Conservation (phyloP, 2,329 filamentous ascomycete genomes). For the Chrysoporthe austroafricana region DNA sequence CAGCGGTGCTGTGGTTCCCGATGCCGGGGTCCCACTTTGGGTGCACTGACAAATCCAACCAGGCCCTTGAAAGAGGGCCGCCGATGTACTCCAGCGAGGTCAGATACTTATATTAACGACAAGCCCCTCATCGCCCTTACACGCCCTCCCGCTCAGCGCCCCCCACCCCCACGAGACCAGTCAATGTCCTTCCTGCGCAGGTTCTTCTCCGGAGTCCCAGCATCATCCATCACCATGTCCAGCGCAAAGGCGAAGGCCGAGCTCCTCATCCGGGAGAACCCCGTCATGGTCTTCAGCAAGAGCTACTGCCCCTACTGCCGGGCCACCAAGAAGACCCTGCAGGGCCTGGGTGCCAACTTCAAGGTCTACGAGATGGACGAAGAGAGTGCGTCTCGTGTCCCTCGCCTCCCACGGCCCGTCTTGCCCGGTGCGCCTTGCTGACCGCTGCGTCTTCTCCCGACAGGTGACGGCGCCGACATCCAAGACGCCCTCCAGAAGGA, state of each 20-base stretch:
- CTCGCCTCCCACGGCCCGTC: neutral
- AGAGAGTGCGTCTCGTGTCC: slow-evolving; percentile 62
- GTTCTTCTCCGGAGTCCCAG: slow-evolving; percentile 63
- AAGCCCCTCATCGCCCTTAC: no score
- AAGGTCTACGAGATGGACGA: slow-evolving; percentile 82
- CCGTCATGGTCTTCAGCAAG: slow-evolving; percentile 95
- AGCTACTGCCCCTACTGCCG: slow-evolving; percentile 94
- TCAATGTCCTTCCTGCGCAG: slow-evolving; percentile 70
- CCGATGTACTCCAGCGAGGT: neutral
- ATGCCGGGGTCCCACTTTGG: no score
- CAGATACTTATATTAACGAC: neutral
- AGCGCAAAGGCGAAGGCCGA: slow-evolving; percentile 83
- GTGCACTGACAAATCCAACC: slow-evolving; percentile 2
- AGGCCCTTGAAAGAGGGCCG: neutral
- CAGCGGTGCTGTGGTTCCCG: no score
- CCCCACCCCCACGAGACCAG: slow-evolving; percentile 31
- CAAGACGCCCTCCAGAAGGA: slow-evolving; percentile 77
- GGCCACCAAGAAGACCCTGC: slow-evolving; percentile 75
- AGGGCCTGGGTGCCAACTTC: slow-evolving; percentile 71
- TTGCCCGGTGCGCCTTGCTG: no score
- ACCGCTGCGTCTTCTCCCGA: neutral
- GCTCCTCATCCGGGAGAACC: slow-evolving; percentile 84
- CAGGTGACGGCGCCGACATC: slow-evolving; percentile 81
- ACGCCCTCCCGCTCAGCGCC: slow-evolving; percentile 13
- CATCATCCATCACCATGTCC: slow-evolving; percentile 73